phyloP scores from a whole-genome alignment of 1,284 basidiomycete species.

The Cutaneotrichosporon sp. region DNA sequence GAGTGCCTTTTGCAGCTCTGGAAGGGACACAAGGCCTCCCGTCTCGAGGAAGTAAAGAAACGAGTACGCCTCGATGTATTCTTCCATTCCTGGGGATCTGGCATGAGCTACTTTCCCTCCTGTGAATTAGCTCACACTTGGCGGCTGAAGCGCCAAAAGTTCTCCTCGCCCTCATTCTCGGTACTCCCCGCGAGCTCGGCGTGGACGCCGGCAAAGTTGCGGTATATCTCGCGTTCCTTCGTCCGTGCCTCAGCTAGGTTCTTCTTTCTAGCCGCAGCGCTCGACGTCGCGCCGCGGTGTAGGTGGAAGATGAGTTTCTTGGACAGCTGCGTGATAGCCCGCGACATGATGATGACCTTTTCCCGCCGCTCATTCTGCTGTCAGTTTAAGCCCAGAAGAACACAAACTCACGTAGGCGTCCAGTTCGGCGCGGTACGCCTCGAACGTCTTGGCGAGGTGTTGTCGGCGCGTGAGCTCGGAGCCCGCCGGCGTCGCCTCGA shows the following conservation, averaged over 20 bases:
- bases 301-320: conserved; percentile 93
- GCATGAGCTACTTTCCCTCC: neutral
- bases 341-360: conserved; percentile 48
- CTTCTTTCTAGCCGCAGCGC: conserved; percentile 36
- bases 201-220: conserved; percentile 60
- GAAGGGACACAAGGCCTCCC: conserved; percentile 62
- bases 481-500: conserved; percentile 5
- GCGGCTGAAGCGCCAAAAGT: conserved; percentile 72
- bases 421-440: conserved; percentile 39
- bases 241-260: conserved; percentile 54
- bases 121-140: conserved; percentile 58
- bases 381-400: neutral
- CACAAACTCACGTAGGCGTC: conserved; percentile 36
- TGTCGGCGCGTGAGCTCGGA: conserved; percentile 25
- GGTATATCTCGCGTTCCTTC: conserved; percentile 67
- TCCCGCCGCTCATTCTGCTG: conserved; percentile 46
- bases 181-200: conserved; percentile 55
- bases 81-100: conserved; percentile 60
- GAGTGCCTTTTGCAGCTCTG: conserved; percentile 62
- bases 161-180: conserved; percentile 48
- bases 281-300: conserved; percentile 60
- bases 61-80: conserved; percentile 88
- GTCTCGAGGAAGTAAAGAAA: conserved; percentile 82
- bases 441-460: conserved; percentile 39
- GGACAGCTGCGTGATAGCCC: conserved; percentile 86